phyloP scores from a whole-genome alignment of 1,139 yeast species.

The Saccharomycopsis hybrid region DNA sequence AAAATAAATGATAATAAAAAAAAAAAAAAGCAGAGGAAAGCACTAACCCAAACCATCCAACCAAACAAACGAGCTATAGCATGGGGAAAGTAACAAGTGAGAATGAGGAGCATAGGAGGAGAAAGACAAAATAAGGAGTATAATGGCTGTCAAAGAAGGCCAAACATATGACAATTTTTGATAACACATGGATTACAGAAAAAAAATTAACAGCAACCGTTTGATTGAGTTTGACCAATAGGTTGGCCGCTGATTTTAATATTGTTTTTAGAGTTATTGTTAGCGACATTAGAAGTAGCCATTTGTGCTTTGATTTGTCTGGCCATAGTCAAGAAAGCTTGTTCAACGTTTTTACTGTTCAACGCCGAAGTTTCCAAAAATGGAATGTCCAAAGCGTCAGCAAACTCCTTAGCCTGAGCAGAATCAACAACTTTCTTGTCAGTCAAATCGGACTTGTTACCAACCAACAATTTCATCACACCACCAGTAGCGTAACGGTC shows the following conservation, averaged over 20 bases:
- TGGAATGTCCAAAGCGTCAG: slow-evolving; percentile 81
- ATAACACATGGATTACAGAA: too few relatives aligned
- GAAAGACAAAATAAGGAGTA: too few relatives aligned
- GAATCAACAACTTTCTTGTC: slow-evolving; percentile 95
- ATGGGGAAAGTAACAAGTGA: too few relatives aligned
- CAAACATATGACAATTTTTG: too few relatives aligned
- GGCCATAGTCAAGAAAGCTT: slow-evolving; percentile 98
- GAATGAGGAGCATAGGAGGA: too few relatives aligned
- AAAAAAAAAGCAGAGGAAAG: too few relatives aligned
- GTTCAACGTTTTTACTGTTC: slow-evolving; percentile 94
- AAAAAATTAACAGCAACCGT: slow-evolving; percentile 62
- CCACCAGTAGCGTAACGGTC: slow-evolving; percentile 98
- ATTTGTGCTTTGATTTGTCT: slow-evolving; percentile 96
- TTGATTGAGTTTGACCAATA: slow-evolving; percentile 57
- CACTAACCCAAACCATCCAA: too few relatives aligned
- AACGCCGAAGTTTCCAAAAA: slow-evolving; percentile 96
- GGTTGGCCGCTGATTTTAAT: slow-evolving; percentile 80
- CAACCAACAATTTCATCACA: slow-evolving; percentile 91
- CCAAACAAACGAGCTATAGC: too few relatives aligned
- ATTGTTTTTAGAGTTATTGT: too few relatives aligned
- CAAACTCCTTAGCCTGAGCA: slow-evolving; percentile 95
- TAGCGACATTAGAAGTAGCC: slow-evolving; percentile 58
- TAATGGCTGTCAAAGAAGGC: too few relatives aligned
- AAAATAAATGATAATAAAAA: too few relatives aligned
- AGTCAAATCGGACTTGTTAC: slow-evolving; percentile 91